phyloP scores from a whole-genome alignment of 2,329 filamentous ascomycete species.

The Gremmenia infestans region DNA sequence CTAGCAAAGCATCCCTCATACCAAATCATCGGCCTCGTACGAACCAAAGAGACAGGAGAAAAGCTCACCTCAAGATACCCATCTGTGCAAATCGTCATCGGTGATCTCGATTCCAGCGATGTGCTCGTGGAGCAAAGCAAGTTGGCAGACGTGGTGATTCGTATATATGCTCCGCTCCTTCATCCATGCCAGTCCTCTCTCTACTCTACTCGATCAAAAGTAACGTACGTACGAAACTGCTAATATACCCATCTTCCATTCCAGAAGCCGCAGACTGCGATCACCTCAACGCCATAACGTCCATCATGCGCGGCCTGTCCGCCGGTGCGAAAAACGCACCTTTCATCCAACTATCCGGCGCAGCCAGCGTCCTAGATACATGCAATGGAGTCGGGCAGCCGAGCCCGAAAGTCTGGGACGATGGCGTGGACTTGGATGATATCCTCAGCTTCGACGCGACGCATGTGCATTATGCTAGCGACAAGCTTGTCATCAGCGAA shows the following conservation, averaged over 20 bases:
- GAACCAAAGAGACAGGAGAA: constrained; percentile 10
- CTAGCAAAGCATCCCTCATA: constrained; percentile 11
- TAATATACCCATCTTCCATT: neutral
- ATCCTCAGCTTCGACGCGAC: constrained; percentile 40
- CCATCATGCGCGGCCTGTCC: constrained; percentile 10
- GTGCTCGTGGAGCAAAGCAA: constrained; percentile 10
- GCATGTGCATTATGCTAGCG: constrained; percentile 47
- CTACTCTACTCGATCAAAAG: neutral
- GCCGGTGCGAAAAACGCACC: constrained; percentile 3
- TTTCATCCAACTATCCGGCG: constrained; percentile 18
- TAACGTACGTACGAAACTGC: neutral
- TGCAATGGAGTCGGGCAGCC: constrained; percentile 11
- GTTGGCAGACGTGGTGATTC: constrained; percentile 13
- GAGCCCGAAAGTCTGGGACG: constrained; percentile 40
- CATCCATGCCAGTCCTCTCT: neutral
- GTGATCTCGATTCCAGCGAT: constrained; percentile 10
- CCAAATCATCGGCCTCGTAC: constrained; percentile 13
- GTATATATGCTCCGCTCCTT: constrained; percentile 1
- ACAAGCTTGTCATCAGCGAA: constrained; percentile 43
- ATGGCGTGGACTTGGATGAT: constrained; percentile 39
- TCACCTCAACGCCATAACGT: constrained; percentile 1
- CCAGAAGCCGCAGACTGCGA: constrained; percentile 12
- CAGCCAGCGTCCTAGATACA: constrained; percentile 4
- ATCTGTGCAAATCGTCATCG: constrained; percentile 7
- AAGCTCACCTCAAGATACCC: constrained; percentile 10